Evolutionary conservation across 2,329 filamentous ascomycete genomes (phyloP).

Genomic region (Fusarium algeriense): DNA sequence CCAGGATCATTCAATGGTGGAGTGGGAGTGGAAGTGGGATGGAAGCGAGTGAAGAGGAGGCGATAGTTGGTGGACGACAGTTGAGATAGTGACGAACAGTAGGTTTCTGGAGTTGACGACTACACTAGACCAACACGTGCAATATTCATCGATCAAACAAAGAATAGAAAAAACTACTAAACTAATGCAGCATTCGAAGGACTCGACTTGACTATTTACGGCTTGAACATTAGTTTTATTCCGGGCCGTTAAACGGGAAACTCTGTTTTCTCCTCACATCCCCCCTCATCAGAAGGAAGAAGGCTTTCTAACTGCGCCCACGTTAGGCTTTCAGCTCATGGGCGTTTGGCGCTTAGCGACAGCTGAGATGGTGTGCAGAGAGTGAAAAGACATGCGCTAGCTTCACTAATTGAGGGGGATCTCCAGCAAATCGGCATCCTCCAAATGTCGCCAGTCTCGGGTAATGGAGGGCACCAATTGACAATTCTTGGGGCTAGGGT

Average conservation of each 20-base stretch:
- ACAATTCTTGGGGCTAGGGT: not conserved
- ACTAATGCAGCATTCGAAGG: constrained; percentile 1
- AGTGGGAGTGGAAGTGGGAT: not conserved
- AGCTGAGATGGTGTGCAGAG: constrained; percentile 39
- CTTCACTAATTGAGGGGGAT: constrained; percentile 19
- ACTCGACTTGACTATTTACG: constrained; percentile 16
- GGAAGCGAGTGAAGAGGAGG: not conserved
- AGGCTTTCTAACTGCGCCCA: not conserved
- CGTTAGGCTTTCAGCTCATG: constrained; percentile 4
- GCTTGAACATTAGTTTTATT: constrained; percentile 3
- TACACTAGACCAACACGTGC: constrained; percentile 13
- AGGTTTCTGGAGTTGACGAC: not conserved
- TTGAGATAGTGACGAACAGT: constrained; percentile 5
- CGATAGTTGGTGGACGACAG: constrained; percentile 10
- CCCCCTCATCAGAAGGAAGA: constrained; percentile 13
- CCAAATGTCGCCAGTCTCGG: constrained; percentile 22
- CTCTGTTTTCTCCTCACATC: constrained; percentile 32
- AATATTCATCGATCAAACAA: constrained; percentile 17
- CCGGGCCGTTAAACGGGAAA: constrained; percentile 14
- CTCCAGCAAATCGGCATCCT: constrained; percentile 31
- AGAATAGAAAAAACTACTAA: constrained; percentile 4
- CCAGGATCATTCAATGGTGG: constrained; percentile 32
- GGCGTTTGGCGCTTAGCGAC: constrained; percentile 41
- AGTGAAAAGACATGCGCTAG: constrained; percentile 29
- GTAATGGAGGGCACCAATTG: not conserved